Base-by-base conservation (phyloP, 23 red algal species). In the Gracilaria gracilis region DNA sequence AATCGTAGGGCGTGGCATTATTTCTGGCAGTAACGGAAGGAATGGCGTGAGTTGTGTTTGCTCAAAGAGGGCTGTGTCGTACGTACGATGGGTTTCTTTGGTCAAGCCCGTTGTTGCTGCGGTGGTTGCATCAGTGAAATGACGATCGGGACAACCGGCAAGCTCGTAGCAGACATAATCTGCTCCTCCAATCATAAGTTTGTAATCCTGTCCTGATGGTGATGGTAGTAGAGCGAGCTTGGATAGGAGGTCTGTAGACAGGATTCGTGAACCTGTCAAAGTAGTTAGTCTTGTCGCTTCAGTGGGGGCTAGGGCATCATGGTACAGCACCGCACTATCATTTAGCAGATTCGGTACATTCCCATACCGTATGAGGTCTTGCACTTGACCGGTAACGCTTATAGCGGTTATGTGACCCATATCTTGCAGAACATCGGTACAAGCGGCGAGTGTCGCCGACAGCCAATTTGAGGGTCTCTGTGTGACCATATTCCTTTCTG, bases 301-400 rank as follows among this genome's bases (percentile, higher is more conserved):
- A 67, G n/a, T 57, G 31, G 61, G 46, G 6, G 87, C 87, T 29
- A 74, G 87, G 47, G 59, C 73, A 51, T 90, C 87, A 66, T 74
- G 69, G 25, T 90, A 90, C 15, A 90, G 33, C 55, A 90, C 20
- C 9, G 87, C 87, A 8, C 21, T 39, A 37, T 71, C 49, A 8
- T 64, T 49, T 23, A 90, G 59, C n/a, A 90, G 57, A 25, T 66
- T 17, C 25, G 87, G 87, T 1, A 74, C 67, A 70, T 29, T 32
- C 24, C 87, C 87, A 40, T 65, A 46, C 8, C 65, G 75, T 49
- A 90, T 90, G 23, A 90, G 64, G 62, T 90, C 73, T 58, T 90
- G 87, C 87, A 90, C 81, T 34, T 90, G 87, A 25, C 87, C 87
- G 66, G 87, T 90, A 0, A 90, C 74, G 28, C 67, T 69, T 38